These are phyloP conservation scores for Gigaspora rosea DNA, from an alignment of 192 early-diverging fungal genomes.

Conservation along the genomic window DNA sequence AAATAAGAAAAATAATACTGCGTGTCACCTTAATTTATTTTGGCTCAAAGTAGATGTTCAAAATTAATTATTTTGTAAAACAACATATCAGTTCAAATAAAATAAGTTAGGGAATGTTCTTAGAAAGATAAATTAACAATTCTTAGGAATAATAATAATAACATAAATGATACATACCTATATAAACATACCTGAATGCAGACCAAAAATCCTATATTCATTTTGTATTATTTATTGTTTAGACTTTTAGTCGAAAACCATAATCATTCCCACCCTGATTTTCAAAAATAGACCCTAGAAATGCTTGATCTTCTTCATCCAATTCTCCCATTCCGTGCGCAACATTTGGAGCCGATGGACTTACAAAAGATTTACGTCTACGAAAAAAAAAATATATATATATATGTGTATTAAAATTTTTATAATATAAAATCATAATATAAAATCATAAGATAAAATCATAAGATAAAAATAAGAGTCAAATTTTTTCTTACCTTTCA, in stretches of 20 bases:
- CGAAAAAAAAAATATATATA: constrained; percentile 2
- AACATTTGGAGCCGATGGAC: constrained; percentile 63
- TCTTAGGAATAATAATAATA: no score
- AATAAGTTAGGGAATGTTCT: no score
- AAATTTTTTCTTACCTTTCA: constrained; percentile 45
- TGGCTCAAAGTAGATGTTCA: no score
- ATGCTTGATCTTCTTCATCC: constrained; percentile 43
- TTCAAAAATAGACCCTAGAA: constrained; percentile 53
- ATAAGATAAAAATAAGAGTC: not conserved
- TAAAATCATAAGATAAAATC: not conserved
- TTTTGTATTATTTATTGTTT: not conserved
- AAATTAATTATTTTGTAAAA: no score
- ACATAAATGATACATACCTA: no score
- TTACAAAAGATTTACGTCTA: constrained; percentile 40
- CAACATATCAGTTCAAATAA: no score
- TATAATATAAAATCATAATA: constrained; percentile 4
- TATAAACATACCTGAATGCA: no score
- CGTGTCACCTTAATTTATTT: no score
- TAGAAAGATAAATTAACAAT: no score
- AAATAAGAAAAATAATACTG: no score
- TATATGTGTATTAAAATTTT: constrained; percentile 26
- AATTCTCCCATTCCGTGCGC: constrained; percentile 52
- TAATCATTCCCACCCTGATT: constrained; percentile 50
- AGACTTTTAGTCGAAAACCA: constrained; percentile 56
- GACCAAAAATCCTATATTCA: no score